Conservation (phyloP, 2,329 filamentous ascomycete genomes). For the Dothideomycetes sp. region DNA sequence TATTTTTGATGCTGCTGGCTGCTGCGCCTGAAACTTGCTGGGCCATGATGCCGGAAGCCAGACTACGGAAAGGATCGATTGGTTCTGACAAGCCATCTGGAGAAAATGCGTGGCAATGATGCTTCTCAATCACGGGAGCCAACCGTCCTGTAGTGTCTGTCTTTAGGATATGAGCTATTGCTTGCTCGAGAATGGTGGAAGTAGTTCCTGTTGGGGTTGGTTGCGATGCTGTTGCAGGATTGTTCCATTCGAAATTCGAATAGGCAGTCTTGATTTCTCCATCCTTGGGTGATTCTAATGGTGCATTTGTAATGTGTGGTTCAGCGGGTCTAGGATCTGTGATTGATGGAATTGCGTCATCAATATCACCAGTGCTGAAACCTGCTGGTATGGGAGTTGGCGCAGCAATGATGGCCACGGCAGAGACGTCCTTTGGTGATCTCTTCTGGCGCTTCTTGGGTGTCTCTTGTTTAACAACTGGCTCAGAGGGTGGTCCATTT, state of each 20-base stretch:
- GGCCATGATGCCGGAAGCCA: conserved; percentile 82
- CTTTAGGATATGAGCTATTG: conserved; percentile 60
- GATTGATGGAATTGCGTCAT: conserved; percentile 20
- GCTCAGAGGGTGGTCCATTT: conserved; percentile 12
- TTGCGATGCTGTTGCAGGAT: conserved; percentile 24
- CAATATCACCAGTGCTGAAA: conserved; percentile 28
- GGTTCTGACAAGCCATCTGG: conserved; percentile 71
- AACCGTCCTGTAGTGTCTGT: conserved; percentile 57
- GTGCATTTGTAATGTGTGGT: conserved; percentile 56
- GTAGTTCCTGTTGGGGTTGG: conserved; percentile 46
- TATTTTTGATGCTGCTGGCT: conserved; percentile 76
- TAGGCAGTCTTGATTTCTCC: conserved; percentile 47
- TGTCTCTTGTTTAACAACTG: no score
- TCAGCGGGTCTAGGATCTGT: conserved; percentile 45
- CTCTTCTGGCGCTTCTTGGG: conserved; percentile 6
- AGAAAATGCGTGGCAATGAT: conserved; percentile 71
- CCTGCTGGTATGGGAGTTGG: conserved; percentile 17
- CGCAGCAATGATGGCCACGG: conserved; percentile 35
- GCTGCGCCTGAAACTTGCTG: conserved; percentile 94
- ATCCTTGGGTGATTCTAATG: conserved; percentile 60
- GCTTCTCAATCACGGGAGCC: conserved; percentile 57
- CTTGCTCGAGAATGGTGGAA: conserved; percentile 61
- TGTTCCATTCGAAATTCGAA: conserved; percentile 25
- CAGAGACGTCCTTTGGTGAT: conserved; percentile 32
- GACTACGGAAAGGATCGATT: conserved; percentile 76